Evolutionary conservation across 768 basidiomycete species (phyloP), one percentile per base, ranked within the genome.

Genomic region (Leucosporidium yakuticum): DNA sequence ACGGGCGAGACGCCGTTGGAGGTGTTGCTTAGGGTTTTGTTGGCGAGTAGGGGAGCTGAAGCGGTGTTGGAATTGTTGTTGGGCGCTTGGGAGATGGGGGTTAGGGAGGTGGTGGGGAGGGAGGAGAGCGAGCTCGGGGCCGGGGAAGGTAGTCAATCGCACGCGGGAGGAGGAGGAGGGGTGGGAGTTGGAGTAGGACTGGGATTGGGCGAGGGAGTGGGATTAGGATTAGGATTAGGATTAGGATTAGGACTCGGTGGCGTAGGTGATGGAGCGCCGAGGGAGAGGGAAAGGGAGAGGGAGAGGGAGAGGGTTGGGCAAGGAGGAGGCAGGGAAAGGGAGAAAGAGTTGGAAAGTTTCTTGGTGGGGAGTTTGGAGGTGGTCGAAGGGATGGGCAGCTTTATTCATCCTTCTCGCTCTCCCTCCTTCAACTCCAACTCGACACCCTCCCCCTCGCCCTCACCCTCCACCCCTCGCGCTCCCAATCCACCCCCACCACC

Each of bases 261-360:
- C 29, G 27, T 56, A 32, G 55, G 55, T 32, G 31, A 56, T 19
- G 31, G 32, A 15, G 39, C 39, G 39, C 39, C 39, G 15, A 21
- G 34, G 32, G 32, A 34, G 23, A 36, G 57, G 39, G 11, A 11
- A 34, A 39, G 9, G 19, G 27, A 17, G 29, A 56, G 14, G 29
- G 11, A 4, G 31, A 56, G 55, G 8, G 14, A 15, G 34, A 56
- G 31, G 29, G 55, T 12, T 31, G 11, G 55, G 55, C 17, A 32
- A 20, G 15, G 55, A 6, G 23, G 31, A 6, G 36, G 57, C 1
- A 36, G 36, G 20, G 29, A 31, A 21, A 21, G 57, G 23, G 57
- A 58, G 57, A 58, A 39, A 36, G 57, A 58, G 23, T n/a, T 58
- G 23, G 57, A 58, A 23, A 36, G 20, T 7, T 39, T 39, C 57